Evolutionary conservation across 176 grass and related monocot species (phyloP), one percentile per base, ranked within the genome.

Genomic region (Tuctoria greenei): DNA sequence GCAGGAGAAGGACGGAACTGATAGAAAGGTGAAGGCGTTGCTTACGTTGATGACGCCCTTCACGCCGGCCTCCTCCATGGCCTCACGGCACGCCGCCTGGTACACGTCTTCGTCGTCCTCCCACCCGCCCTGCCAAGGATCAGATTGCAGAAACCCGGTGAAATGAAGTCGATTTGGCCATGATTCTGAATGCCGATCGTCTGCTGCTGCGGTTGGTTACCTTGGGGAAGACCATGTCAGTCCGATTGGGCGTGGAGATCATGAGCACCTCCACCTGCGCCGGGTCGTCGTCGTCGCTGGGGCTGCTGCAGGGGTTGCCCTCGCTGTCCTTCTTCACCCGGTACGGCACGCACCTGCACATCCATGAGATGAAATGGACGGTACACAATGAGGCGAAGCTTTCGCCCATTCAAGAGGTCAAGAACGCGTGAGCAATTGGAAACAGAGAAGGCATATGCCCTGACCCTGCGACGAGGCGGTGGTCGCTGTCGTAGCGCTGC

Each of bases 171-270:
- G 20, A 52, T 23, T 23, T 23, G 23, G 55, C 23, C 54, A 4
- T 13, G 55, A 25, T 11, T 23, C 21, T 15, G 21, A 58, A 61
- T 61, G 61, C 61, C 5, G 35, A 86, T 17, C 17, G 26, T 34
- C 52, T 38, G 31, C 14, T 1, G 24, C 16, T 24, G 56, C 55
- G 37, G 13, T 4, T 47, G 38, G 31, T 24, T 79, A 92, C 93
- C 93, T 96, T 96, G 14, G 93, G 93, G 74, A 96, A 96, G 85
- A 96, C 89, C 72, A 92, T 80, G 83, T 96, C 93, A 6, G 66
- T 10, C 31, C 86, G 75, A 79, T 87, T 89, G 9, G 93, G 89
- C 54, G 89, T 92, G 78, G 89, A 85, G 62, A 96, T 87, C 93
- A 96, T 96, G 61, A 96, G 84, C 60, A 96, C 93, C 66, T 92